Base-by-base conservation (phyloP, 2,329 filamentous ascomycete species). In the Sarocladium kiliense region DNA sequence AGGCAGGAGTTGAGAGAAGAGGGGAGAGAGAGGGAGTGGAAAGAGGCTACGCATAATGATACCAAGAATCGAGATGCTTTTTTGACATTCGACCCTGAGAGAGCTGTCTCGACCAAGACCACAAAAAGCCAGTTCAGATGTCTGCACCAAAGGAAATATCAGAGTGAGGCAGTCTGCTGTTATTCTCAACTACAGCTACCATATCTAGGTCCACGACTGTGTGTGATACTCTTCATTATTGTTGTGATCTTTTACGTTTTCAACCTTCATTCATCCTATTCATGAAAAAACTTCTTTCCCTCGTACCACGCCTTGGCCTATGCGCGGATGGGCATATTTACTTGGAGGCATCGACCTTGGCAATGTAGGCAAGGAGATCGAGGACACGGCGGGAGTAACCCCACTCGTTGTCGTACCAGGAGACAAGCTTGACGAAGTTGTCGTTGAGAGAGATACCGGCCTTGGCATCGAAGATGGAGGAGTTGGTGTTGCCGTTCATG, bases 391-490 rank as follows among this genome's bases (percentile, higher is more conserved):
- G 92, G 76, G 89, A 95, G 88, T 99, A 97, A 71, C 92, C 94
- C 91, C 92, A 97, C 86, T 97, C 93, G 84, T 97, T 97, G 84
- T 96, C 91, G 80, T 96, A 96, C 94, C 93, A 97, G 69, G 87
- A 87, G 74, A 97, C 88, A 61, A 99, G 85, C 89, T 99, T 99
- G 84, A 96, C 86, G 76, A 97, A 97, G 87, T 97, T 92, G 71
- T 91, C 78, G 86, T 97, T 99, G 68, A 99, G 88, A 64, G 92
- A 89, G 78, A 99, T 97, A 84, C 94, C 94, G 59, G 94, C 94
- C 88, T 96, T 96, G 76, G 91, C 92, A 75, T 99, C 94, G 78
- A 99, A 97, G 85, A 97, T 96, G 80, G 92, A 97, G 64, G 92
- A 97, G 85, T 86, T 77, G 74, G 80, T 83, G 82, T 97, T 89